These are phyloP conservation scores for Nidula microcarpa DNA, from an alignment of 768 basidiomycete genomes.

Conservation along the genomic window DNA sequence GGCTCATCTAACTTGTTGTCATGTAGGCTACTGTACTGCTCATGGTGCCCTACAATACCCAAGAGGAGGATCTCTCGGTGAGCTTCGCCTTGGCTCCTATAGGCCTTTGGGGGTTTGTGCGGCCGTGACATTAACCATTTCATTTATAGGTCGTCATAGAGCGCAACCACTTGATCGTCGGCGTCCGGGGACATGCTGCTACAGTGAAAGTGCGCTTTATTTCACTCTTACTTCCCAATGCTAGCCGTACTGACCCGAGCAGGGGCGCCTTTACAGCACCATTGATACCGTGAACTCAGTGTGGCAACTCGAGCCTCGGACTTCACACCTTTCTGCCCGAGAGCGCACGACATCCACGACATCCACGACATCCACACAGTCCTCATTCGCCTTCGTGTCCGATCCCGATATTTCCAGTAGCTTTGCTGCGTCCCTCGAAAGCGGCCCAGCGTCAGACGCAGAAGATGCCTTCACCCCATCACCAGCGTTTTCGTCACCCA, in stretches of 20 bases:
- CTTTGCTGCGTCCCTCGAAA: constrained; percentile 79
- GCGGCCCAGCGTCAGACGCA: constrained; percentile 65
- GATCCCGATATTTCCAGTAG: constrained; percentile 83
- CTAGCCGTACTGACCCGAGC: not conserved
- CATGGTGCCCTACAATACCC: constrained; percentile 67
- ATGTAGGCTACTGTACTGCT: constrained; percentile 72
- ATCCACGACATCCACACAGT: constrained; percentile 74
- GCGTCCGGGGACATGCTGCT: constrained; percentile 65
- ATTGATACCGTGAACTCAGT: constrained; percentile 64
- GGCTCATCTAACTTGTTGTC: constrained; percentile 7
- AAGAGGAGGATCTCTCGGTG: constrained; percentile 70
- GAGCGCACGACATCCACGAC: constrained; percentile 75
- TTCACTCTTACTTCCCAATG: not conserved
- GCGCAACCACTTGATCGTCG: constrained; percentile 66
- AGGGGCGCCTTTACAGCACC: constrained; percentile 74
- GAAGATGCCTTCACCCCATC: constrained; percentile 58
- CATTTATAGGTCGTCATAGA: constrained; percentile 65
- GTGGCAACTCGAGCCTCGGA: constrained; percentile 79
- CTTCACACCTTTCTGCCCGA: constrained; percentile 48
- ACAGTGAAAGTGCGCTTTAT: constrained; percentile 64
- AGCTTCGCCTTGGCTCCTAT: constrained; percentile 12
- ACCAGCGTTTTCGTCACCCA: constrained; percentile 61
- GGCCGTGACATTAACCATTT: not conserved
- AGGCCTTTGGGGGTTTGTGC: constrained; percentile 3
- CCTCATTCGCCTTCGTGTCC: constrained; percentile 80